Percentiles rank a stretch among this genome's conserved stretches.
Evolutionary conservation across 352 stramenopile species (phyloP).

Genomic region (Phytophthora megakarya): DNA sequence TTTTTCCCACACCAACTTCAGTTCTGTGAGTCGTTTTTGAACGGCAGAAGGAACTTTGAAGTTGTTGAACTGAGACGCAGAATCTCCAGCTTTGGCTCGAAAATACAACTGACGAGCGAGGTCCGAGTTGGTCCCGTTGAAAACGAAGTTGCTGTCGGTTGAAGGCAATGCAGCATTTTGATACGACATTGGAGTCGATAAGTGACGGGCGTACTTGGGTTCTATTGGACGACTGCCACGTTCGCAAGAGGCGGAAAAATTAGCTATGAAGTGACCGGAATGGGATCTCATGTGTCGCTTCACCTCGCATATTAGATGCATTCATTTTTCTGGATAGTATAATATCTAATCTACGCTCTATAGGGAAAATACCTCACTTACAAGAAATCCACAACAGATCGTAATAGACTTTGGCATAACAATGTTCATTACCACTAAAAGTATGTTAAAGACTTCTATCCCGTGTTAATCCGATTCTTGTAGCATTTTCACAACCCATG

Average conservation of each 20-base stretch:
- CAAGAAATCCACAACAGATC: no score
- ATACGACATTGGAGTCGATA: background rate
- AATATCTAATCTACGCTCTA: no score
- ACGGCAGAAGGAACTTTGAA: constrained; percentile 15
- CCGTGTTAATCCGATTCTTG: constrained; percentile 2
- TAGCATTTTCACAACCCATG: constrained; percentile 21
- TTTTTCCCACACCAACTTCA: constrained; percentile 5
- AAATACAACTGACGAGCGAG: background rate
- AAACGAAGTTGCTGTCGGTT: background rate
- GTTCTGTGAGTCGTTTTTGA: constrained; percentile 2
- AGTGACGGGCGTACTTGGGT: background rate
- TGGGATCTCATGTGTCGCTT: background rate
- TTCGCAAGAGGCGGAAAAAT: background rate
- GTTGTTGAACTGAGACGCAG: background rate
- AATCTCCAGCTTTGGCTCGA: constrained; percentile 10
- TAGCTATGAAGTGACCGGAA: background rate
- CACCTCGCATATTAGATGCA: no score
- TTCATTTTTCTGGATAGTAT: no score
- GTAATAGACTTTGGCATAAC: no score
- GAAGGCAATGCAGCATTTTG: background rate
- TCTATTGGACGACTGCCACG: constrained; percentile 5
- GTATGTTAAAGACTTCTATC: no score
- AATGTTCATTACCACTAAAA: no score
- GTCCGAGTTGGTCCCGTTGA: background rate
- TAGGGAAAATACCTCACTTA: no score